Conservation (phyloP, 2,329 filamentous ascomycete species). For the Raffaelea deltoideospora region DNA sequence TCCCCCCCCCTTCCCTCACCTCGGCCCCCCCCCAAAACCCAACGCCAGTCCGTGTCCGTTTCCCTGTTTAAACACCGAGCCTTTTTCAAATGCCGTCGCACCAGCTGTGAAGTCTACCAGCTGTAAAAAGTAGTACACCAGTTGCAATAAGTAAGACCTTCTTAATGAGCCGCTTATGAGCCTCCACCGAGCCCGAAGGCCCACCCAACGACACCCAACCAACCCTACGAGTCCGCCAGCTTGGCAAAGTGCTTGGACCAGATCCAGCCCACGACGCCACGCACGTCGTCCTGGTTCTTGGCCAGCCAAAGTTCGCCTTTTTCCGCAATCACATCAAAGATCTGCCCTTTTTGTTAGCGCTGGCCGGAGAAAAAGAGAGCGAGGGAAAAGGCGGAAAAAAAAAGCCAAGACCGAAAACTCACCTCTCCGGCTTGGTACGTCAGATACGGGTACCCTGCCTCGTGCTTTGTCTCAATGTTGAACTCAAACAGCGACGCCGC, state of each 20-base stretch:
- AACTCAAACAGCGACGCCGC: conserved; percentile 94
- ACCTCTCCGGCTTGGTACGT: conserved; percentile 90
- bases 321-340: conserved; percentile 85
- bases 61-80: too few relatives aligned
- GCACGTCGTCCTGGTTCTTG: conserved; percentile 84
- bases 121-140: too few relatives aligned
- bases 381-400: not conserved
- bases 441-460: conserved; percentile 90
- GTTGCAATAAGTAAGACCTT: too few relatives aligned
- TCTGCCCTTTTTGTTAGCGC: conserved; percentile 26
- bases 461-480: conserved; percentile 84
- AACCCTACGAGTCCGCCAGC: conserved; percentile 35
- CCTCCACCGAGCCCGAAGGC: too few relatives aligned
- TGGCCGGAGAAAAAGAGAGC: not conserved
- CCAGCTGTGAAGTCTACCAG: too few relatives aligned
- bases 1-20: too few relatives aligned
- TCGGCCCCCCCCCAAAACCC: too few relatives aligned
- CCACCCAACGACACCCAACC: too few relatives aligned
- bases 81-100: too few relatives aligned
- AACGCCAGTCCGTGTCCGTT: too few relatives aligned
- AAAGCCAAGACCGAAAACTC: conserved; percentile 3
- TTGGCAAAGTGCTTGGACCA: conserved; percentile 96
- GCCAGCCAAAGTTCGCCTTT: conserved; percentile 97
- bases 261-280: conserved; percentile 79
- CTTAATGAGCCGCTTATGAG: too few relatives aligned